phyloP scores from a whole-genome alignment of 768 basidiomycete species.

The Megacollybia marginata region DNA sequence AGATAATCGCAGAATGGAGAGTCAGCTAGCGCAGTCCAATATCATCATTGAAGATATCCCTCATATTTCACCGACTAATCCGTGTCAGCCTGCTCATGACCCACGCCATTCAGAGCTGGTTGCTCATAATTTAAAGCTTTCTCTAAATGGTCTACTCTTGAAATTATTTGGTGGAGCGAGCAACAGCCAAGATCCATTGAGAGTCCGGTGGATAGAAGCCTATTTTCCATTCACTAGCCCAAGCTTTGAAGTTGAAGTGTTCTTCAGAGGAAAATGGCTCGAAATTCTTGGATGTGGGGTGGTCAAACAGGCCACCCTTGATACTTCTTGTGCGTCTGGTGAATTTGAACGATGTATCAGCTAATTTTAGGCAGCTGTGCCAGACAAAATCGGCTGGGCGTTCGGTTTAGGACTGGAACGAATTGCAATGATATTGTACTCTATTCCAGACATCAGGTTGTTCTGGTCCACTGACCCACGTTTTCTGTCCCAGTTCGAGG shows the following conservation, averaged over 20 bases:
- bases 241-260: constrained; percentile 96
- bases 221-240: constrained; percentile 98
- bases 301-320: constrained; percentile 80
- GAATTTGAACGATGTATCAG: background rate
- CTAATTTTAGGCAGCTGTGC: constrained; percentile 44
- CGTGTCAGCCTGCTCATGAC: constrained; percentile 73
- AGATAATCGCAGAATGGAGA: constrained; percentile 60
- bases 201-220: constrained; percentile 95
- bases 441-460: constrained; percentile 94
- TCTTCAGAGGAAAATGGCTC: constrained; percentile 94
- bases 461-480: constrained; percentile 93
- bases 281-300: constrained; percentile 95
- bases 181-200: constrained; percentile 59
- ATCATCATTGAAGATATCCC: constrained; percentile 86
- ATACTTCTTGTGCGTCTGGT: constrained; percentile 66
- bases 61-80: constrained; percentile 66
- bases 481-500: constrained; percentile 80
- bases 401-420: constrained; percentile 96
- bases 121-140: constrained; percentile 81
- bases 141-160: constrained; percentile 80
- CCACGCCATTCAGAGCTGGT: constrained; percentile 65
- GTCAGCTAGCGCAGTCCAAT: constrained; percentile 58
- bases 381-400: constrained; percentile 90
- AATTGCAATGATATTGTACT: constrained; percentile 96
- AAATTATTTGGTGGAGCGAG: constrained; percentile 66